Evolutionary conservation across 345 rosid genomes (phyloP), one percentile per base, ranked within the genome.

Genomic region (Gossypium herbaceum): DNA sequence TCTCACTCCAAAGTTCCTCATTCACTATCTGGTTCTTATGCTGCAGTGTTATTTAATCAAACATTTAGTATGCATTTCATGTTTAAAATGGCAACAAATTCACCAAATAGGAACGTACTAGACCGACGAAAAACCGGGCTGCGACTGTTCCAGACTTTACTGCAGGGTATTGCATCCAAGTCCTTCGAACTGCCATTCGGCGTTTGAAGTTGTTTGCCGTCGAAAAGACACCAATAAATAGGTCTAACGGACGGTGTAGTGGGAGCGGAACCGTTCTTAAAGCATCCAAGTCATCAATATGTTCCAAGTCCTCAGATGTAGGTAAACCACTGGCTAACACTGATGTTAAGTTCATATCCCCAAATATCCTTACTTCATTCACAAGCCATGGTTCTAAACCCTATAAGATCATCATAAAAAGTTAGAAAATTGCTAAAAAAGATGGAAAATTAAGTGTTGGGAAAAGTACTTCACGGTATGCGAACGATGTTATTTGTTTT

Each of bases 311-410:
- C 85, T 93, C 99, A 3, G 97, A 89, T 66, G 99, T 87, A 22
- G 98, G 99, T 39, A 93, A 85, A 72, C 99, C 99, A 76, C 98
- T 91, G n/a, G 92, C 94, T 50, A 95, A 75, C 78, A 90, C 86
- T 48, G 97, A 93, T 15, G 85, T 73, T 68, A 93, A 75, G 73
- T 86, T 87, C 75, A 90, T 75, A 72, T 95, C 92, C 73, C 99
- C 99, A 10, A 87, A 84, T 65, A 93, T 86, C 85, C 88, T 84
- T 48, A 91, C 93, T 88, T 91, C 96, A 83, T 85, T 90, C 17
- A 91, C 90, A 70, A 93, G 93, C 99, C 99, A 95, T 58, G 98
- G 93, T 85, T 95, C 98, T 85, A 95, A 76, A 55, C 96, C 92
- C 99, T 93, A 79, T 8, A 62, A 81, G 24, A 52, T 77, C 67